These are phyloP conservation scores for Aspergillus conjunctus DNA, from an alignment of 495 filamentous ascomycete species.

Conservation along the genomic window DNA sequence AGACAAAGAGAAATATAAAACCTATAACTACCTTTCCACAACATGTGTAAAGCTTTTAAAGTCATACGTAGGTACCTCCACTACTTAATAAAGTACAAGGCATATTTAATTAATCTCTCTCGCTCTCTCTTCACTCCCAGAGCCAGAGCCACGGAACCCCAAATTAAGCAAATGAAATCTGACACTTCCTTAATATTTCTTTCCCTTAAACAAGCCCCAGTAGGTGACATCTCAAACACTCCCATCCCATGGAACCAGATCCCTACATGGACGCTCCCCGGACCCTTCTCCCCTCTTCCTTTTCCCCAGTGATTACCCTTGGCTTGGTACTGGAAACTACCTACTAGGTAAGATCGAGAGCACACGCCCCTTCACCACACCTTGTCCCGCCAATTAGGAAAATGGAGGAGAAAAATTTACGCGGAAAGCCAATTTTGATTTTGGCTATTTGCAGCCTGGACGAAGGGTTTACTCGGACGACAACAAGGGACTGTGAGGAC, in stretches of 20 bases:
- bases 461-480: too few relatives aligned
- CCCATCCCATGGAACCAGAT: not conserved
- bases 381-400: not conserved
- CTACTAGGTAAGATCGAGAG: too few relatives aligned
- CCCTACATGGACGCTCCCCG: too few relatives aligned
- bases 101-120: not conserved
- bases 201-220: not conserved
- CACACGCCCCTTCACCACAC: not conserved
- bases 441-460: not conserved
- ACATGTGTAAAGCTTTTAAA: too few relatives aligned
- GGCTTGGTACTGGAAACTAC: too few relatives aligned
- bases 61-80: too few relatives aligned
- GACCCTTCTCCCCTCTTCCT: not conserved
- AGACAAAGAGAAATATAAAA: not conserved
- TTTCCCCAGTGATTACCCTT: not conserved
- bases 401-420: not conserved
- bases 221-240: not conserved
- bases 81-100: too few relatives aligned
- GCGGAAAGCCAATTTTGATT: not conserved
- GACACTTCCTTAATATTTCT: not conserved
- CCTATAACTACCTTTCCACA: not conserved
- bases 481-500: too few relatives aligned
- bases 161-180: conserved; percentile 3
- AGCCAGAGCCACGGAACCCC: not conserved
- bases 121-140: not conserved